Percentiles rank a stretch among this genome's conserved stretches.
Conservation (phyloP, 2,329 filamentous ascomycete genomes). For the Aspergillus neotritici region DNA sequence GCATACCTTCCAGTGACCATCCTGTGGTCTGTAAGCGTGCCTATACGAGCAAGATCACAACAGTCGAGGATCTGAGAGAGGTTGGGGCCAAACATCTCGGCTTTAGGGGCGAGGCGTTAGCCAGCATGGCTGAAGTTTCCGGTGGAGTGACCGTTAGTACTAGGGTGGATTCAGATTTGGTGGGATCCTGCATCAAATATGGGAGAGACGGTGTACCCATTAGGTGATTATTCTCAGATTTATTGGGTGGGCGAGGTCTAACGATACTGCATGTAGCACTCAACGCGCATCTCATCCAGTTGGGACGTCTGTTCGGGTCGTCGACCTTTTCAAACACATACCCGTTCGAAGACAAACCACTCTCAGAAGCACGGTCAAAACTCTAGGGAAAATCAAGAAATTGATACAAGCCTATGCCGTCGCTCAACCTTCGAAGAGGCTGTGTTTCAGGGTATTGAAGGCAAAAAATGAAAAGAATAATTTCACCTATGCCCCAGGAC, state of each 20-base stretch:
- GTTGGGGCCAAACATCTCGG: conserved; percentile 55
- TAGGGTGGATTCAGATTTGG: conserved; percentile 51
- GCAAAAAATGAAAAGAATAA: conserved; percentile 58
- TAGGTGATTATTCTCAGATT: conserved; percentile 29
- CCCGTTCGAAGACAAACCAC: conserved; percentile 56
- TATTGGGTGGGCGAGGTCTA: neutral
- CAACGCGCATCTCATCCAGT: conserved; percentile 50
- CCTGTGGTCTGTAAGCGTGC: conserved; percentile 51
- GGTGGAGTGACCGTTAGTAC: conserved; percentile 50
- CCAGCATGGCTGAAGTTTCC: conserved; percentile 56
- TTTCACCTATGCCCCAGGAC: conserved; percentile 54
- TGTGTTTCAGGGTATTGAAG: conserved; percentile 52
- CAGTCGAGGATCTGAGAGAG: conserved; percentile 50
- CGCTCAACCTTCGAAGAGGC: conserved; percentile 50
- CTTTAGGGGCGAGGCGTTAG: conserved; percentile 60
- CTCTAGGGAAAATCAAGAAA: conserved; percentile 47
- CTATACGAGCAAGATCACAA: conserved; percentile 60
- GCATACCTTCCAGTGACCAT: conserved; percentile 54
- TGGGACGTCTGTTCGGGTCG: conserved; percentile 56
- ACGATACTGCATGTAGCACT: conserved; percentile 16
- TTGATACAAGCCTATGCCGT: conserved; percentile 56
- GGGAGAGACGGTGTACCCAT: conserved; percentile 45
- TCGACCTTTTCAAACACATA: conserved; percentile 51
- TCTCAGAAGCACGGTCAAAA: conserved; percentile 47
- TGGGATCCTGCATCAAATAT: conserved; percentile 49